These are phyloP conservation scores for Leishmania mexicana DNA, from an alignment of 208 protist species.

Conservation along the genomic window DNA sequence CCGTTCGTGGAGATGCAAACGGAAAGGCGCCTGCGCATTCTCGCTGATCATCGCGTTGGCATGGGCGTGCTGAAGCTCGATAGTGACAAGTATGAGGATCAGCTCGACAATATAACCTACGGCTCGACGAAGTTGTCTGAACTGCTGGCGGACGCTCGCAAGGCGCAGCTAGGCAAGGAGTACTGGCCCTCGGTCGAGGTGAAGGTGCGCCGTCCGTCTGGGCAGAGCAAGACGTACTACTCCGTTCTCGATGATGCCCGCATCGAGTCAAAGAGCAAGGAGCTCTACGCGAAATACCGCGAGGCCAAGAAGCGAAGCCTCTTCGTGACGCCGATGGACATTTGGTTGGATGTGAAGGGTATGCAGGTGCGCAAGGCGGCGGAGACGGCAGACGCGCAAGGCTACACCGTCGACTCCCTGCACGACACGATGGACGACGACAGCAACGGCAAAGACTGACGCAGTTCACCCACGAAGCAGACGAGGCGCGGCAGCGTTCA, in stretches of 20 bases:
- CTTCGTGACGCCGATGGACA: constrained; percentile 89
- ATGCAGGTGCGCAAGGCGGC: constrained; percentile 70
- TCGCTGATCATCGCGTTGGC: constrained; percentile 79
- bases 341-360: constrained; percentile 87
- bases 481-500: background rate
- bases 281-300: constrained; percentile 83
- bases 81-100: constrained; percentile 91
- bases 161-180: constrained; percentile 85
- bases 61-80: constrained; percentile 90
- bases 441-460: constrained; percentile 10
- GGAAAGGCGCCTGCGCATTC: constrained; percentile 83
- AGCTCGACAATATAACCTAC: constrained; percentile 84
- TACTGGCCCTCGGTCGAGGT: constrained; percentile 92
- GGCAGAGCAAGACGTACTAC: constrained; percentile 89
- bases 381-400: constrained; percentile 62
- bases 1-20: constrained; percentile 87
- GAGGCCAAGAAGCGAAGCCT: constrained; percentile 90
- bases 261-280: constrained; percentile 76
- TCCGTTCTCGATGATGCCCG: constrained; percentile 85
- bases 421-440: constrained; percentile 49
- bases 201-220: constrained; percentile 85
- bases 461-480: background rate
- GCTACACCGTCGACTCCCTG: constrained; percentile 79
- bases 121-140: constrained; percentile 78
- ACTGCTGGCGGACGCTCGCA: constrained; percentile 86